These are phyloP conservation scores for Hymenotorrendiella dingleyae DNA, from an alignment of 2,329 filamentous ascomycete species.

Conservation along the genomic window DNA sequence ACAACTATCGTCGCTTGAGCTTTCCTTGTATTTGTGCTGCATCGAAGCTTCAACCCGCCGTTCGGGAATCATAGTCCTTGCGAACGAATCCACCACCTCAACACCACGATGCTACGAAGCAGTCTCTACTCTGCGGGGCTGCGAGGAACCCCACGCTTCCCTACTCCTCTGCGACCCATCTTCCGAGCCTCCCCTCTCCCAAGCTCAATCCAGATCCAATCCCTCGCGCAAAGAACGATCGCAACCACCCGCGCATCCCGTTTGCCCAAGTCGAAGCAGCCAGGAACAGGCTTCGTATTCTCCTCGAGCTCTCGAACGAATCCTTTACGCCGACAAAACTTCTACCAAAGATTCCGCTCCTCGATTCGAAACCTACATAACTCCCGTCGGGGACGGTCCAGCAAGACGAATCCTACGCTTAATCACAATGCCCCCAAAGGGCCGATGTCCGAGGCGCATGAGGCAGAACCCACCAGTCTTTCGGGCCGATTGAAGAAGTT, in stretches of 20 bases:
- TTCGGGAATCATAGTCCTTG: too few species aligned
- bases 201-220: constrained; percentile 2
- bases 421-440: too few species aligned
- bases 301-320: constrained; percentile 14
- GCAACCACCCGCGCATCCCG: constrained; percentile 5
- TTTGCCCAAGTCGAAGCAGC: constrained; percentile 10
- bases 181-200: constrained; percentile 2
- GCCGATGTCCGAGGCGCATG: too few species aligned
- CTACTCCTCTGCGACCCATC: constrained; percentile 9
- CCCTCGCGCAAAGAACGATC: constrained; percentile 14
- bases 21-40: too few species aligned
- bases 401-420: too few species aligned
- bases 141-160: constrained; percentile 12
- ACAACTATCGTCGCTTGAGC: too few species aligned
- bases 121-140: constrained; percentile 8
- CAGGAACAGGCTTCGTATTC: constrained; percentile 19
- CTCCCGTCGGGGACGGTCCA: constrained; percentile 11
- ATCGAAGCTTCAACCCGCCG: too few species aligned
- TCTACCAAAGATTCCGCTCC: constrained; percentile 20
- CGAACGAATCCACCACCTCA: background rate
- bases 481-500: constrained; percentile 61
- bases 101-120: constrained; percentile 19
- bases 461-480: constrained; percentile 20
- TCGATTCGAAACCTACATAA: constrained; percentile 21
- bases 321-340: constrained; percentile 8